Conservation (phyloP, 108 stramenopile genomes). For the Stephanodiscus minutulus region DNA sequence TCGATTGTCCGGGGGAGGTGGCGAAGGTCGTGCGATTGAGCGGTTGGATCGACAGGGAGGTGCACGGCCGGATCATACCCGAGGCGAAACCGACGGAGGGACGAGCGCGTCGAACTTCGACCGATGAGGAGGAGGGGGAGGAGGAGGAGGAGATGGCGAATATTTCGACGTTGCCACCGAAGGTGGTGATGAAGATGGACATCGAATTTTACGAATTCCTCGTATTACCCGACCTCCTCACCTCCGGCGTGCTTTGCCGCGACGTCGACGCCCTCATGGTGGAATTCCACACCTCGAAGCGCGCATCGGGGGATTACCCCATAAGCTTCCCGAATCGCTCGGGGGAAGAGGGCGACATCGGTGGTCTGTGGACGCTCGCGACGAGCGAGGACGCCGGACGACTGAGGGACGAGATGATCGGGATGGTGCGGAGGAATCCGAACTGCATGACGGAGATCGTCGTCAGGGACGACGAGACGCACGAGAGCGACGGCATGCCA, state of each 20-base stretch:
- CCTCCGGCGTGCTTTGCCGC: slow-evolving; percentile 23
- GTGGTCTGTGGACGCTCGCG: slow-evolving; percentile 2
- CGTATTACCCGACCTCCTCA: slow-evolving; percentile 37
- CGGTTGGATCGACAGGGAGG: slow-evolving; percentile 38
- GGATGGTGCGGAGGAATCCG: slow-evolving; percentile 6
- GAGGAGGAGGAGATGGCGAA: not conserved
- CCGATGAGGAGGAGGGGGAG: not conserved
- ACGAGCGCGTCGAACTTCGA: not conserved
- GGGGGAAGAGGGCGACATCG: not conserved
- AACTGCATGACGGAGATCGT: slow-evolving; percentile 9
- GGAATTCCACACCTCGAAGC: slow-evolving; percentile 28
- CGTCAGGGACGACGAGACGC: slow-evolving; percentile 12
- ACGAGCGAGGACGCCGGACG: not conserved
- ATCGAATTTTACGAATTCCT: slow-evolving; percentile 43
- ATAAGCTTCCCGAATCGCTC: slow-evolving; percentile 1
- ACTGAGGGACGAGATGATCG: slow-evolving; percentile 13
- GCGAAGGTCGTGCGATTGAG: slow-evolving; percentile 23
- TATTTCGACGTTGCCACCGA: slow-evolving; percentile 5
- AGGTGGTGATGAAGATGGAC: slow-evolving; percentile 45
- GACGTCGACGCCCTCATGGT: slow-evolving; percentile 38
- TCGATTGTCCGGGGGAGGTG: not conserved
- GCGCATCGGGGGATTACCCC: slow-evolving; percentile 1
- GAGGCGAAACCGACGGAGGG: not conserved
- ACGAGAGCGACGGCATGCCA: slow-evolving; percentile 16
- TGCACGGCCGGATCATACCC: slow-evolving; percentile 30